A percentile compares a stretch with the other conserved stretches of the same genome.
phyloP scores from a whole-genome alignment of 345 rosid species.

The Jatropha curcas region DNA sequence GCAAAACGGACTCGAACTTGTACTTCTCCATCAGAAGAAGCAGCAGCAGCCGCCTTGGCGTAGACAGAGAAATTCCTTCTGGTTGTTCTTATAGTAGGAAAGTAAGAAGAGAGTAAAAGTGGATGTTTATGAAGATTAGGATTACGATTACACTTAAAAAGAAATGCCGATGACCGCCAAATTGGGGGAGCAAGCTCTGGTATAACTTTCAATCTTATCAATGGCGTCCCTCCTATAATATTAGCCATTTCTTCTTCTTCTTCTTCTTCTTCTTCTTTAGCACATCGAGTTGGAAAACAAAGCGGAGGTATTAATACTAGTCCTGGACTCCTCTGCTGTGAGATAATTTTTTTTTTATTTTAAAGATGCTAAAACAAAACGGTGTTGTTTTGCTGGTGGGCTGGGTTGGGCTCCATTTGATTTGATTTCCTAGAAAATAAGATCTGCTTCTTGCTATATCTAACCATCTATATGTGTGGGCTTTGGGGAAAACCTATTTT shows the following conservation, averaged over 20 bases:
- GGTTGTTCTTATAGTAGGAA: neutral
- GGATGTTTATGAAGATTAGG: neutral
- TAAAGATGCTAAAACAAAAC: too few relatives aligned
- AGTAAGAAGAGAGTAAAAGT: neutral
- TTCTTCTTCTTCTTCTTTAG: too few relatives aligned
- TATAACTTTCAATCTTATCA: slow-evolving; percentile 51
- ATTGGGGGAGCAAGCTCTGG: slow-evolving; percentile 48
- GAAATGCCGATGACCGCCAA: slow-evolving; percentile 15
- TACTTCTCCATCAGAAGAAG: slow-evolving; percentile 24
- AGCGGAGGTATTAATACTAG: too few relatives aligned
- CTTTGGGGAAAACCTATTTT: too few relatives aligned
- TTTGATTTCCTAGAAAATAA: too few relatives aligned
- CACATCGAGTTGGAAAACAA: too few relatives aligned
- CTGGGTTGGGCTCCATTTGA: too few relatives aligned
- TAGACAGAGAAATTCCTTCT: slow-evolving; percentile 35
- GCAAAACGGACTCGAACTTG: slow-evolving; percentile 89
- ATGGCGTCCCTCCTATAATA: slow-evolving; percentile 46
- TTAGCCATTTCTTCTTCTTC: slow-evolving; percentile 39
- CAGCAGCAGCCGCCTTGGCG: slow-evolving; percentile 21
- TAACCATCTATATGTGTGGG: too few relatives aligned
- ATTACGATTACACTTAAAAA: neutral
- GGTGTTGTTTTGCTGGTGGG: too few relatives aligned
- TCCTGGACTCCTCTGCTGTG: too few relatives aligned
- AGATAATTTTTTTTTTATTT: too few relatives aligned
- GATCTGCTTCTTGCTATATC: too few relatives aligned